Base-by-base conservation (phyloP, 257 asterid species). In the Capsicum pubescens region DNA sequence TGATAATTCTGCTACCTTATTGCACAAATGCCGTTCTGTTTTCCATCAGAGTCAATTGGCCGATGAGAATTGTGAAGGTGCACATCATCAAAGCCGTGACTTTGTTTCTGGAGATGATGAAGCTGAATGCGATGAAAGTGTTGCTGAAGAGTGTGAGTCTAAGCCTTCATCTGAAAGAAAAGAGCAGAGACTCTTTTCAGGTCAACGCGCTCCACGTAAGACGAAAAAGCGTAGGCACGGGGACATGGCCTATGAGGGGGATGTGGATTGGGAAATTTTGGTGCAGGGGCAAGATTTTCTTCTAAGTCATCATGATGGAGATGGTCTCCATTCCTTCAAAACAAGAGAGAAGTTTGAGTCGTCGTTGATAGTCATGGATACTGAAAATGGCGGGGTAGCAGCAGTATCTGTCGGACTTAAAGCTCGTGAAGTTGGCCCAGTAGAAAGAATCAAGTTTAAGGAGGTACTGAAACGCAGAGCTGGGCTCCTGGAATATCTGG, bases 231-330 rank as follows among this genome's bases (percentile, higher is more conserved):
- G 93, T 19, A 91, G 97, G 91, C 95, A 94, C 68, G 93, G 92
- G 59, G 99, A 97, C 90, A 97, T 97, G 99, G 94, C 99, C 55
- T 97, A 97, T 83, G 99, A 95, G 90, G 99, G 99, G 57, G 99
- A 97, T 90, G 90, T 91, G 83, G 99, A 92, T 87, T 97, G 99
- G 99, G 98, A 93, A 14, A 86, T 91, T 84, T 86, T 95, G 86
- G 90, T 90, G 85, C 96, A 93, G 21, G 93, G 91, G 69, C 99
- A 91, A 84, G 99, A 91, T 83, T 88, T 93, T 87, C 89, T 91
- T 57, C 86, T 77, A 78, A 89, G 86, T 88, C 91, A 89, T 88
- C 93, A 85, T 83, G 80, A 80, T 71, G 90, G 87, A 79, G 93
- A 92, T 79, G 35, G 67, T 84, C 87, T 81, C 19, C 88, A 81